These are phyloP conservation scores for Colletotrichum sp. DNA, from an alignment of 2,329 filamentous ascomycete genomes.

Conservation along the genomic window DNA sequence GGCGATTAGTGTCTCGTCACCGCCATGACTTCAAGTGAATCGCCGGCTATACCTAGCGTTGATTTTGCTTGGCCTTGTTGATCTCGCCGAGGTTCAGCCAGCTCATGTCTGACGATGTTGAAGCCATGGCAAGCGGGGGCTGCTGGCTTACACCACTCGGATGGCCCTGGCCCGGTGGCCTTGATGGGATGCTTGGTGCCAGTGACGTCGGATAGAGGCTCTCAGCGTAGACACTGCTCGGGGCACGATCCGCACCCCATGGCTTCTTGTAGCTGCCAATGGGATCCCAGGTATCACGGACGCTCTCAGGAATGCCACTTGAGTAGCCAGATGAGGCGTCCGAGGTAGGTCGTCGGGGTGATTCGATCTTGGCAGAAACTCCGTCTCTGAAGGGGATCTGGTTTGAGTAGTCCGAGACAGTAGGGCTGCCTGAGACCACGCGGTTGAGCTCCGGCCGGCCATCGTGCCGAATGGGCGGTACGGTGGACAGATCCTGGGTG, in stretches of 20 bases:
- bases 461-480: conserved; percentile 71
- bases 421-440: conserved; percentile 73
- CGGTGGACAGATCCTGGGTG: conserved; percentile 70
- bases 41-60: not conserved
- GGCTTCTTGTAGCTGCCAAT: conserved; percentile 43
- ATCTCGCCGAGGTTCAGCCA: conserved; percentile 75
- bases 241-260: conserved; percentile 56
- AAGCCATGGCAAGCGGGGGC: conserved; percentile 55
- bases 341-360: conserved; percentile 49
- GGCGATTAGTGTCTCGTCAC: conserved; percentile 13
- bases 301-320: conserved; percentile 69
- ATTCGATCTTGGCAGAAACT: conserved; percentile 65
- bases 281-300: conserved; percentile 62
- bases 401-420: conserved; percentile 64
- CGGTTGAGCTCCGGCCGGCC: conserved; percentile 67
- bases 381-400: conserved; percentile 59
- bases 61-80: conserved; percentile 20
- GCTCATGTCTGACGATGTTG: conserved; percentile 72
- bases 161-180: conserved; percentile 27
- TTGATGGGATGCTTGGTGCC: conserved; percentile 37
- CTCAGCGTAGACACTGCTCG: conserved; percentile 57
- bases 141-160: conserved; percentile 49
- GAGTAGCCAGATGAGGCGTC: conserved; percentile 62
- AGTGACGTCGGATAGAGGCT: conserved; percentile 49
- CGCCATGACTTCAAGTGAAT: conserved; percentile 14